These are phyloP conservation scores for Simplicillium aogashimaense DNA, from an alignment of 2,329 filamentous ascomycete species.

Conservation along the genomic window DNA sequence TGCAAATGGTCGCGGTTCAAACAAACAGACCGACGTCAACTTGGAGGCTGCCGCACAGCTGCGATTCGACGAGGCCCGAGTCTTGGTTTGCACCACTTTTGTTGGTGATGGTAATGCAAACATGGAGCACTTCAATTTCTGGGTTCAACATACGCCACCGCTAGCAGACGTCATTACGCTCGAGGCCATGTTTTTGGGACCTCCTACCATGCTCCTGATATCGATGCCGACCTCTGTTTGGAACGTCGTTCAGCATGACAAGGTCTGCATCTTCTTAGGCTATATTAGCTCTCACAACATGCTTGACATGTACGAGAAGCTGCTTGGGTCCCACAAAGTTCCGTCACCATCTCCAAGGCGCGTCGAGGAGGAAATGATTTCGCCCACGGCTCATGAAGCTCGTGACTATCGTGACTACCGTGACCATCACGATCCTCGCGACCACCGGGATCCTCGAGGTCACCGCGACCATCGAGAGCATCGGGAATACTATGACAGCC, in stretches of 20 bases:
- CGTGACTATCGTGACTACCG: too few relatives aligned
- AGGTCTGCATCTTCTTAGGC: slow-evolving; percentile 56
- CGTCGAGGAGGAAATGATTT: slow-evolving; percentile 15
- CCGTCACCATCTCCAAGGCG: not conserved
- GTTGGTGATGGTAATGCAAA: slow-evolving; percentile 55
- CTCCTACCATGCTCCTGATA: slow-evolving; percentile 55
- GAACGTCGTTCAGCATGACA: slow-evolving; percentile 55
- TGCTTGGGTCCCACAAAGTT: slow-evolving; percentile 30
- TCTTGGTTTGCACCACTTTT: slow-evolving; percentile 58
- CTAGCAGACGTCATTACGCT: slow-evolving; percentile 50
- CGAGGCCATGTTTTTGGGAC: slow-evolving; percentile 59
- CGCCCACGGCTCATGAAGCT: too few relatives aligned
- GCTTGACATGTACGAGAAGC: slow-evolving; percentile 51
- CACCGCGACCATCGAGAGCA: too few relatives aligned
- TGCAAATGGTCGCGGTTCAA: slow-evolving; percentile 6
- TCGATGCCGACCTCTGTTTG: slow-evolving; percentile 56
- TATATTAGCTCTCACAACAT: slow-evolving; percentile 60
- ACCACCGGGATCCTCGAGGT: too few relatives aligned
- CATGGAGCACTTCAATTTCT: slow-evolving; percentile 57
- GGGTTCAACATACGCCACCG: slow-evolving; percentile 50
- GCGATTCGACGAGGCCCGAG: slow-evolving; percentile 51
- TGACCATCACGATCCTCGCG: too few relatives aligned
- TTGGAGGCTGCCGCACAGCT: slow-evolving; percentile 41
- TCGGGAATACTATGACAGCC: slow-evolving; percentile 22
- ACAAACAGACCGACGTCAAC: slow-evolving; percentile 32